A percentile compares a stretch with the other conserved stretches of the same genome.
phyloP scores from a whole-genome alignment of 768 basidiomycete genomes.

The Auricularia cornea region DNA sequence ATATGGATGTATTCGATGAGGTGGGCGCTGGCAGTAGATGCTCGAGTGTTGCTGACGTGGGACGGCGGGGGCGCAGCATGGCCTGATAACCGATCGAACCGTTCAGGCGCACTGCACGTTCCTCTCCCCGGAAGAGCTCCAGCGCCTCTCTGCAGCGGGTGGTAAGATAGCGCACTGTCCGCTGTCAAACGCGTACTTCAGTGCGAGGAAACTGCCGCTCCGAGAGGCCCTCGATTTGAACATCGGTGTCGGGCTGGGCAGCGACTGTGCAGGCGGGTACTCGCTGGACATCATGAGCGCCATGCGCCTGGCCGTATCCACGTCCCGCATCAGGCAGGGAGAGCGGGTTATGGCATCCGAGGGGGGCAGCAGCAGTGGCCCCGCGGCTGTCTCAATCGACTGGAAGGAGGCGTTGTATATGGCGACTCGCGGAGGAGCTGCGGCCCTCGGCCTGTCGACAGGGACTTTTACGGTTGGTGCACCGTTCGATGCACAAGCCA shows the following conservation, averaged over 20 bases:
- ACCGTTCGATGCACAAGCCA: constrained; percentile 68
- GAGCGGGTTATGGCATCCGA: constrained; percentile 17
- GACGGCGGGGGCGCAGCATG: constrained; percentile 31
- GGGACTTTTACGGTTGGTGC: constrained; percentile 52
- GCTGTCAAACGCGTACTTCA: constrained; percentile 84
- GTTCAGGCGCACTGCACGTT: constrained; percentile 90
- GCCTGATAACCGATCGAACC: constrained; percentile 54
- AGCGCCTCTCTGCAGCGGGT: constrained; percentile 38
- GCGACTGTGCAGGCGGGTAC: constrained; percentile 84
- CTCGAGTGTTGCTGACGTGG: constrained; percentile 4
- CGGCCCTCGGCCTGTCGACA: constrained; percentile 50
- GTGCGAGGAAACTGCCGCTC: constrained; percentile 55
- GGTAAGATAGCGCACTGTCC: constrained; percentile 81
- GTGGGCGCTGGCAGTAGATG: constrained; percentile 26
- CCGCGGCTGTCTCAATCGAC: constrained; percentile 42
- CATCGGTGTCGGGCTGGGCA: constrained; percentile 72
- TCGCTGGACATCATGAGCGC: constrained; percentile 64
- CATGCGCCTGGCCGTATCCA: constrained; percentile 72
- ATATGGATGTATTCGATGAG: constrained; percentile 67
- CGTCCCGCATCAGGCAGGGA: constrained; percentile 63
- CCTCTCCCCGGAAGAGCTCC: constrained; percentile 43
- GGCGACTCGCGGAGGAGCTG: constrained; percentile 72
- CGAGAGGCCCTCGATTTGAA: constrained; percentile 58
- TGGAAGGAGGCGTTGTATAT: constrained; percentile 81
- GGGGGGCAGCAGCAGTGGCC: not conserved